Percentiles rank a stretch among this genome's conserved stretches.
Conservation (phyloP, 306 rosid species). For the Ceratonia siliqua region DNA sequence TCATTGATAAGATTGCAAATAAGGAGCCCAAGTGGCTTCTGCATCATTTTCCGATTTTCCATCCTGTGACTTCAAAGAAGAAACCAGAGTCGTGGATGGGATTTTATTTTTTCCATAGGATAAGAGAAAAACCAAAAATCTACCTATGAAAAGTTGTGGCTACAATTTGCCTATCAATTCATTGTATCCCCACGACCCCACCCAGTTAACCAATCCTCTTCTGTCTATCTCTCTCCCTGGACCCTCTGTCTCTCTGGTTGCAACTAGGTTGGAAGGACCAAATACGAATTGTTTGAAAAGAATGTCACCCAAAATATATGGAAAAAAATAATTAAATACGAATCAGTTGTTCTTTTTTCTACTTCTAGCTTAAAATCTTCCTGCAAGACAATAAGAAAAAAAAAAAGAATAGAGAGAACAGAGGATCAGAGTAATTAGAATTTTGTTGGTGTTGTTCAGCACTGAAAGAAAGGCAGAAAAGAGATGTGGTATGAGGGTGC, state of each 20-base stretch:
- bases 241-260: no score
- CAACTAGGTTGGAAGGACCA: slow-evolving; percentile 48
- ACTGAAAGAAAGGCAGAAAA: slow-evolving; percentile 7
- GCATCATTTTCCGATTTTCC: slow-evolving; percentile 32
- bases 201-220: slow-evolving; percentile 54
- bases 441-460: slow-evolving; percentile 15
- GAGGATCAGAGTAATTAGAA: slow-evolving; percentile 38
- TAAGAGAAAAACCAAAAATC: slow-evolving; percentile 44
- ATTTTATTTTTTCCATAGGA: slow-evolving; percentile 47
- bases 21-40: no score
- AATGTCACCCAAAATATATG: slow-evolving; percentile 31
- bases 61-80: slow-evolving; percentile 55
- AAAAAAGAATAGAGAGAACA: no score
- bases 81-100: slow-evolving; percentile 54
- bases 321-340: slow-evolving; percentile 22
- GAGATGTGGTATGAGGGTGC: slow-evolving; percentile 31
- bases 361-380: slow-evolving; percentile 36
- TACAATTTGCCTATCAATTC: slow-evolving; percentile 58
- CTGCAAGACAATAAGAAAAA: slow-evolving; percentile 28
- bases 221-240: slow-evolving; percentile 30
- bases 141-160: slow-evolving; percentile 64
- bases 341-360: slow-evolving; percentile 32
- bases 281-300: slow-evolving; percentile 10
- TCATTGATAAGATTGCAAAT: no score
- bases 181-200: slow-evolving; percentile 52